These are phyloP conservation scores for Kodamaea neixiangensis DNA, from an alignment of 805 yeast genomes.

Conservation along the genomic window DNA sequence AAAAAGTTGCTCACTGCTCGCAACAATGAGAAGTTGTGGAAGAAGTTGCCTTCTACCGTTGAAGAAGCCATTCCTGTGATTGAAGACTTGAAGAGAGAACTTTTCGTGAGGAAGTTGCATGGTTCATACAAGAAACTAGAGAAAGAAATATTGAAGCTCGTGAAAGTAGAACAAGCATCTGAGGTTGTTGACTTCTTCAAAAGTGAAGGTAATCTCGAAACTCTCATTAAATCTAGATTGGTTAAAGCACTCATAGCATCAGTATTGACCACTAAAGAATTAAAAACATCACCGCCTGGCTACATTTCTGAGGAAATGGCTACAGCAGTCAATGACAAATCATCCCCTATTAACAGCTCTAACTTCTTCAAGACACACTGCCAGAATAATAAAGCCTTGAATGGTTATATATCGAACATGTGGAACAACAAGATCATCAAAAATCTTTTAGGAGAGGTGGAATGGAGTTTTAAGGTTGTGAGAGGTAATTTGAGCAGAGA, in stretches of 20 bases:
- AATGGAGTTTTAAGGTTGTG: constrained; percentile 48
- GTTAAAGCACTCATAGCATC: constrained; percentile 29
- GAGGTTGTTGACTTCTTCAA: constrained; percentile 24
- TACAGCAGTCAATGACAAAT: constrained; percentile 28
- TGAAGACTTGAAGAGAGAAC: constrained; percentile 41
- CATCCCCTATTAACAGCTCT: constrained; percentile 44
- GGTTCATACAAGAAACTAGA: constrained; percentile 43
- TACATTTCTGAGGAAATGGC: constrained; percentile 34
- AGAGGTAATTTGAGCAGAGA: constrained; percentile 46
- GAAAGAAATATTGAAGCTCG: constrained; percentile 35
- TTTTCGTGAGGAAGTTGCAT: constrained; percentile 52
- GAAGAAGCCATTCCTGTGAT: constrained; percentile 50
- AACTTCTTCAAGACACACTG: constrained; percentile 45
- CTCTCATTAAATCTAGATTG: constrained; percentile 34
- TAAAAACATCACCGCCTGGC: constrained; percentile 33
- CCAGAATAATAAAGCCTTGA: constrained; percentile 39
- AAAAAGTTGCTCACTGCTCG: constrained; percentile 48
- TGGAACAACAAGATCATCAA: constrained; percentile 48
- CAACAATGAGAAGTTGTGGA: constrained; percentile 41
- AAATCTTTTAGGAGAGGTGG: constrained; percentile 34
- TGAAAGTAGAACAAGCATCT: constrained; percentile 16
- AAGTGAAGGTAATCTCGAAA: constrained; percentile 19
- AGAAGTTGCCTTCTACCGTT: constrained; percentile 40
- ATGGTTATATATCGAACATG: constrained; percentile 49
- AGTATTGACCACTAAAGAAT: constrained; percentile 31